These are phyloP conservation scores for Globomyces sp. DNA, from an alignment of 371 early-diverging fungal species.

Conservation along the genomic window DNA sequence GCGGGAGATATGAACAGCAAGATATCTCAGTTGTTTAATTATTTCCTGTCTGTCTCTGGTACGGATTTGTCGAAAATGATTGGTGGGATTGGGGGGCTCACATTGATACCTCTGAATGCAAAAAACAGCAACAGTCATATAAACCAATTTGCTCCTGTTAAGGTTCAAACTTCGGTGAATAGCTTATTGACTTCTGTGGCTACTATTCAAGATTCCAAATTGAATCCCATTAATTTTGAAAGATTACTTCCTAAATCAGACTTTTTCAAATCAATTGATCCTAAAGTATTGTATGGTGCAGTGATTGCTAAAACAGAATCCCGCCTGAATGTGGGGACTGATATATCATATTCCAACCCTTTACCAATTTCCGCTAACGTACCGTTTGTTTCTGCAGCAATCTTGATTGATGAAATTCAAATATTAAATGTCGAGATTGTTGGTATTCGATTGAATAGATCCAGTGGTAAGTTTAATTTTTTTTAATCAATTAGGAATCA, in stretches of 20 bases:
- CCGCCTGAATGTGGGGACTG: background rate
- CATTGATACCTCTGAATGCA: background rate
- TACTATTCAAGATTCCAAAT: background rate
- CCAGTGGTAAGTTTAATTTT: constrained; percentile 8
- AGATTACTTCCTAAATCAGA: constrained; percentile 16
- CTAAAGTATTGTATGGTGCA: background rate
- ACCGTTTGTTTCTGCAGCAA: constrained; percentile 4
- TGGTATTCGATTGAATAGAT: constrained; percentile 16
- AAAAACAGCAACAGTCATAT: background rate
- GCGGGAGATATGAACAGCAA: too few relatives aligned
- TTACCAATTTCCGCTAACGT: constrained; percentile 19
- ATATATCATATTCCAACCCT: constrained; percentile 17
- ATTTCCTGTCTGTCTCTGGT: too few relatives aligned
- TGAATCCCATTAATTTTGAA: constrained; percentile 20
- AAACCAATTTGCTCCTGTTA: constrained; percentile 1
- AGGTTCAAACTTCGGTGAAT: background rate
- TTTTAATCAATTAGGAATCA: background rate
- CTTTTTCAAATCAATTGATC: constrained; percentile 16
- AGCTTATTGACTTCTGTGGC: background rate
- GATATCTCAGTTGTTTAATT: too few relatives aligned
- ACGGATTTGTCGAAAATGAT: background rate
- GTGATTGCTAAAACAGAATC: background rate
- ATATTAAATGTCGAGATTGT: constrained; percentile 17
- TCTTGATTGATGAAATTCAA: background rate
- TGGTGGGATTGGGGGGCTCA: background rate